Evolutionary conservation across 2,329 filamentous ascomycete species (phyloP).

Genomic region (Exophiala bonariae): DNA sequence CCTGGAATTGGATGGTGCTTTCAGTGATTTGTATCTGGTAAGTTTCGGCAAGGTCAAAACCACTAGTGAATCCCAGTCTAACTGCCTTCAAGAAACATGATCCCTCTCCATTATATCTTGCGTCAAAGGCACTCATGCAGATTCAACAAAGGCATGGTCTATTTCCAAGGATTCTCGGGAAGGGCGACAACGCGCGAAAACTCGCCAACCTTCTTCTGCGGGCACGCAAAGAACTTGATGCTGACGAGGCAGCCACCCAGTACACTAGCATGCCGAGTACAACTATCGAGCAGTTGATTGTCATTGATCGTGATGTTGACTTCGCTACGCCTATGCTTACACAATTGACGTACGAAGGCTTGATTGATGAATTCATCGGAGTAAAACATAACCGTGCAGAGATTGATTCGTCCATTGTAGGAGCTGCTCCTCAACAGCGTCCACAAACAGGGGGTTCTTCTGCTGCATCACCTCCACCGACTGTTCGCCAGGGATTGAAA

Average conservation of each 20-base stretch:
- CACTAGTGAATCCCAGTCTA: background rate
- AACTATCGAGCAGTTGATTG: slow-evolving; percentile 84
- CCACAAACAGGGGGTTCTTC: slow-evolving; percentile 57
- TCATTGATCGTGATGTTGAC: slow-evolving; percentile 94
- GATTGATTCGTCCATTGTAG: slow-evolving; percentile 85
- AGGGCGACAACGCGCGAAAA: slow-evolving; percentile 89
- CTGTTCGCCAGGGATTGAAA: slow-evolving; percentile 66
- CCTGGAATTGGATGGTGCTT: slow-evolving; percentile 83
- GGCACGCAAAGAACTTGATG: slow-evolving; percentile 88
- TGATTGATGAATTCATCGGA: slow-evolving; percentile 90
- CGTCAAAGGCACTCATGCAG: slow-evolving; percentile 90
- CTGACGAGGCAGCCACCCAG: slow-evolving; percentile 58
- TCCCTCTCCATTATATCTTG: slow-evolving; percentile 82
- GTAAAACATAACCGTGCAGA: slow-evolving; percentile 93
- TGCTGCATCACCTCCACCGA: slow-evolving; percentile 52
- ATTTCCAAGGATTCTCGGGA: slow-evolving; percentile 91
- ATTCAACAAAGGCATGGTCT: slow-evolving; percentile 89
- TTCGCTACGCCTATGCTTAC: slow-evolving; percentile 89
- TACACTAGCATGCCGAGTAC: slow-evolving; percentile 71
- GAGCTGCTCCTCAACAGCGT: slow-evolving; percentile 59
- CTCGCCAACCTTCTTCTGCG: slow-evolving; percentile 83
- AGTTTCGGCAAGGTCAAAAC: slow-evolving; percentile 24
- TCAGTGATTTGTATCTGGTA: slow-evolving; percentile 81
- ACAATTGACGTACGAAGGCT: slow-evolving; percentile 92
- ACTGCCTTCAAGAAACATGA: slow-evolving; percentile 66